phyloP scores from a whole-genome alignment of 176 grass and related monocot genomes.

The Rhipidocladum racemiflorum region DNA sequence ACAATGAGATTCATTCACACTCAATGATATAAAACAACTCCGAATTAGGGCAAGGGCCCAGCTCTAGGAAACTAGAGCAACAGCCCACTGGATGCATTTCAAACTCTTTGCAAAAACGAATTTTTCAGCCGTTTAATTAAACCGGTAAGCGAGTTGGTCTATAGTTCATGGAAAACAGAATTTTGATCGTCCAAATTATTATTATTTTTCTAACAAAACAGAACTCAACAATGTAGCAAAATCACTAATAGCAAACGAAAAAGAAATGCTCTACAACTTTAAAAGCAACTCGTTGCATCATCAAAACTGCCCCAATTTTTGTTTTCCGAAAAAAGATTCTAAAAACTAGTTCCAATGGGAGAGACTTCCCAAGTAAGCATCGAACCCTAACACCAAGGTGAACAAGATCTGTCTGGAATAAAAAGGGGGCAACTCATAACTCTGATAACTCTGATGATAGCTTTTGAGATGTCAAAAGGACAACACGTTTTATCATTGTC shows the following conservation, averaged over 20 bases:
- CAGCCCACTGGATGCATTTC: background rate
- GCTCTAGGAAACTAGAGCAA: background rate
- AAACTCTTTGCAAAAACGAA: background rate
- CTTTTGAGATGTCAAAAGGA: background rate
- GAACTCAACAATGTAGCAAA: conserved; percentile 14
- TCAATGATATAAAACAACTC: no score
- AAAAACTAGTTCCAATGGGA: background rate
- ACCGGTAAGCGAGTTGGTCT: background rate
- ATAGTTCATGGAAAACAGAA: conserved; percentile 2
- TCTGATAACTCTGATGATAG: background rate
- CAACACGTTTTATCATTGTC: background rate
- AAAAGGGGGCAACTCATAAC: background rate
- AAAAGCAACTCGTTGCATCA: background rate
- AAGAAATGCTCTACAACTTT: background rate
- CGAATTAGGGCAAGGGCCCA: background rate
- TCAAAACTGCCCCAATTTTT: background rate
- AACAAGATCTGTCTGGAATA: background rate
- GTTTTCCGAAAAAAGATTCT: background rate
- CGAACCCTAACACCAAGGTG: conserved; percentile 17
- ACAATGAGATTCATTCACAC: no score
- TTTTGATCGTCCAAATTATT: background rate
- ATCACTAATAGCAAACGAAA: background rate
- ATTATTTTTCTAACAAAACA: background rate
- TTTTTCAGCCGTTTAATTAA: background rate
- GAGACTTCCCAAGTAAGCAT: background rate